Base-by-base conservation (phyloP, 345 rosid genomes). In the Brassica rapa region DNA sequence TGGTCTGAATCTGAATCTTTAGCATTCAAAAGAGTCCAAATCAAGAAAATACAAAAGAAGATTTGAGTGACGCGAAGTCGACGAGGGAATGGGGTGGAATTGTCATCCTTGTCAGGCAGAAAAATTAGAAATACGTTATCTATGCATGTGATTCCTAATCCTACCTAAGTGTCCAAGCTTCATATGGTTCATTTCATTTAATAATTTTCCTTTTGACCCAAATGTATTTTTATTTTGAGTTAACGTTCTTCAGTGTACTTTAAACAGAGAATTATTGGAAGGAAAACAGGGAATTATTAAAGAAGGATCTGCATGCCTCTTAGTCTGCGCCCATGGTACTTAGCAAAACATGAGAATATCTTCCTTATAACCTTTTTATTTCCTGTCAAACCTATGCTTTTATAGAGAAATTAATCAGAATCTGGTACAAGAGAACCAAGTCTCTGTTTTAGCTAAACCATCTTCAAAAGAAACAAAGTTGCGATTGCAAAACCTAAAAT, bases 1-100 rank as follows among this genome's bases (percentile, higher is more conserved):
- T 61, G 49, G 15, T 66, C 0, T 33, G 27, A 72, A 66, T 79
- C 73, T 67, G 49, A 46, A 46, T 46, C 53, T 46, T 3, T 24
- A 6, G 60, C 64, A 60, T 55, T 60, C 73, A 16, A 49, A 60
- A 72, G 69, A 72, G 69, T 72, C 82, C 77, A 78, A 60, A 43
- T 11, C 30, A 29, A 43, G 51, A 51, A 15, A 37, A 14, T 11
- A 23, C 41, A 4, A 57, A 32, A 32, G 8, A 32, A 72, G 55
- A 79, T 33, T n/a, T 15, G 69, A 35, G 73, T 79, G 82, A 78
- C 77, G 66, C 68, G 76, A 78, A n/a, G 43, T 72, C 63, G 62
- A 78, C 73, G 57, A 43, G 30, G 73, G 68, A 72, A 78, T 66
- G 68, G 4, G 62, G 53, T 78, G 72, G 66, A 46, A n/a, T 21